Conservation (phyloP, 345 rosid species). For the Camelina sativa region DNA sequence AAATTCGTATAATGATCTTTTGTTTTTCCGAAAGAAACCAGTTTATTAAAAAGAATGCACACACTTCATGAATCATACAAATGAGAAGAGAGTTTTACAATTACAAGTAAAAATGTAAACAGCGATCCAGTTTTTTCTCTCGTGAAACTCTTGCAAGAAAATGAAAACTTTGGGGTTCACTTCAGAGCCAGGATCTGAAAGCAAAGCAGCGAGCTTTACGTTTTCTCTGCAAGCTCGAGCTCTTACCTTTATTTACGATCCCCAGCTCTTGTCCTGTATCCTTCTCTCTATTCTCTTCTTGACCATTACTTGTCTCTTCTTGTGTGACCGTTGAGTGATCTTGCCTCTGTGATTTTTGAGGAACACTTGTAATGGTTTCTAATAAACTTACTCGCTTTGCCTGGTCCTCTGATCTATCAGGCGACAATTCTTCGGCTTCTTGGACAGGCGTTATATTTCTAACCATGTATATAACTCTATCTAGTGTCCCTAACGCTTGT, state of each 20-base stretch:
- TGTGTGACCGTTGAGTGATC: neutral
- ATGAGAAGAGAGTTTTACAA: conserved; percentile 3
- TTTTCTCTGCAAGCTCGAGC: conserved; percentile 25
- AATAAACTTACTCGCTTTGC: conserved; percentile 18
- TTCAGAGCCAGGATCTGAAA: conserved; percentile 41
- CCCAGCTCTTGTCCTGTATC: conserved; percentile 13
- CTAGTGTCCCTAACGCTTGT: conserved; percentile 78
- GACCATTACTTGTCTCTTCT: neutral
- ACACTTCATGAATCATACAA: conserved; percentile 10
- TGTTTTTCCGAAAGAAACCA: neutral
- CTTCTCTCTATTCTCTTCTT: conserved; percentile 16
- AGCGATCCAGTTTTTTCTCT: neutral
- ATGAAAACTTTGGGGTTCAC: neutral
- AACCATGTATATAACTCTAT: conserved; percentile 64
- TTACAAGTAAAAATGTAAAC: neutral
- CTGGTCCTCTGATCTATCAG: conserved; percentile 28
- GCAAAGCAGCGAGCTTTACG: conserved; percentile 36
- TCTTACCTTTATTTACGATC: conserved; percentile 13
- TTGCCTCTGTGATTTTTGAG: conserved; percentile 31
- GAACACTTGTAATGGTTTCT: conserved; percentile 20
- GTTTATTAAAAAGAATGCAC: conserved; percentile 11
- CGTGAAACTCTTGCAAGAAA: neutral
- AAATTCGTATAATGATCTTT: neutral
- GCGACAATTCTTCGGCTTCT: conserved; percentile 42
- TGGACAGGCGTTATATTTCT: conserved; percentile 46